Evolutionary conservation across 2,329 filamentous ascomycete species (phyloP).

Genomic region (Colletotrichum sp.): DNA sequence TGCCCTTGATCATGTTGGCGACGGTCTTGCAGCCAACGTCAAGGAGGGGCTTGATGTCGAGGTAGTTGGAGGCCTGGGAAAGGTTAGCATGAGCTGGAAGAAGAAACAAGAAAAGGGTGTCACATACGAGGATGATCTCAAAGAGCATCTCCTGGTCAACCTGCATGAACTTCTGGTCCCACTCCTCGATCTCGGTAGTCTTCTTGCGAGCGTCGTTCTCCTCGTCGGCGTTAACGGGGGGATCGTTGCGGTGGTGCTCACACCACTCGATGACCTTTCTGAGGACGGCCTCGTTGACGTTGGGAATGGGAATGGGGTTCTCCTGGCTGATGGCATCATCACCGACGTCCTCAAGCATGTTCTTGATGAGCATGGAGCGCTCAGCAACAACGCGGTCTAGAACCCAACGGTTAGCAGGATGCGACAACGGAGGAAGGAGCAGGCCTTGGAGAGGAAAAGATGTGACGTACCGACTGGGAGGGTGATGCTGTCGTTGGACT

Average conservation of each 20-base stretch:
- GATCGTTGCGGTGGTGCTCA: conserved; percentile 90
- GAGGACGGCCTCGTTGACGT: conserved; percentile 91
- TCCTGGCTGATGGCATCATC: conserved; percentile 56
- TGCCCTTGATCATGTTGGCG: conserved; percentile 99
- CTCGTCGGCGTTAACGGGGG: conserved; percentile 77
- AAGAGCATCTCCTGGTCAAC: conserved; percentile 99
- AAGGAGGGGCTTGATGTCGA: conserved; percentile 97
- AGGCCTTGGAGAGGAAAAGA: neutral
- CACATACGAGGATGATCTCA: conserved; percentile 91
- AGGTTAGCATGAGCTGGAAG: neutral
- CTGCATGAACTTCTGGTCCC: conserved; percentile 99
- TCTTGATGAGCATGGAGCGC: conserved; percentile 95
- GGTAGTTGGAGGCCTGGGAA: conserved; percentile 88
- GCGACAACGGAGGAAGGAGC: neutral
- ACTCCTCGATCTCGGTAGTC: conserved; percentile 98
- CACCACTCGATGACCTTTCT: conserved; percentile 99
- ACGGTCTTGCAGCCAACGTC: conserved; percentile 99
- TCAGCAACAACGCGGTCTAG: conserved; percentile 83
- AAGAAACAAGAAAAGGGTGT: neutral
- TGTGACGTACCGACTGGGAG: conserved; percentile 45
- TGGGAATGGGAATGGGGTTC: conserved; percentile 86
- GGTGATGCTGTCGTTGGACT: conserved; percentile 55
- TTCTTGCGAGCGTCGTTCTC: conserved; percentile 96
- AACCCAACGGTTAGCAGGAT: conserved; percentile 33
- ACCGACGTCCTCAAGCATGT: conserved; percentile 94